A percentile compares a stretch with the other conserved stretches of the same genome.
Evolutionary conservation across 352 stramenopile genomes (phyloP).

Genomic region (Globisporangium solare): DNA sequence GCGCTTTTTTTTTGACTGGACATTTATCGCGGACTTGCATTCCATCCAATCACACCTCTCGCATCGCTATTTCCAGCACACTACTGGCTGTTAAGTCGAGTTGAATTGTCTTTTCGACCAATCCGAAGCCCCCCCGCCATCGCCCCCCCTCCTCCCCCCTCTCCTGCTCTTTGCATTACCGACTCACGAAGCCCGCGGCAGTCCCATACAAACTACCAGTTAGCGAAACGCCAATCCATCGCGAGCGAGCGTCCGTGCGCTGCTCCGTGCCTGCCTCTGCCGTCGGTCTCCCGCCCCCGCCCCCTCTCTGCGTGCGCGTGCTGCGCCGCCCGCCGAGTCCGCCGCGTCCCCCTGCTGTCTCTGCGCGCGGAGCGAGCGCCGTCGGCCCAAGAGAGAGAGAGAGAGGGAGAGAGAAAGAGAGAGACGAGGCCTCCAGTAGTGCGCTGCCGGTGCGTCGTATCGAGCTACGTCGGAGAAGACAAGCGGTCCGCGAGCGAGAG

Average conservation of each 20-base stretch:
- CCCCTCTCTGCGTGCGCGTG: not conserved
- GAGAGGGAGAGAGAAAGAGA: no score
- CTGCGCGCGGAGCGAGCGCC: not conserved
- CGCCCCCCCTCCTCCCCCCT: no score
- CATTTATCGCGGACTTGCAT: conserved; percentile 2
- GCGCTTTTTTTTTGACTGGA: conserved; percentile 8
- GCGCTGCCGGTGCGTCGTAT: no score
- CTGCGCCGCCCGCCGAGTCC: no score
- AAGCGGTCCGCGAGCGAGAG: no score
- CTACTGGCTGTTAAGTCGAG: not conserved
- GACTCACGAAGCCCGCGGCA: not conserved
- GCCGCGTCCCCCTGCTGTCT: not conserved
- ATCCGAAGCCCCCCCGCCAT: not conserved
- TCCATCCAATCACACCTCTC: conserved; percentile 3
- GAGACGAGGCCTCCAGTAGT: no score
- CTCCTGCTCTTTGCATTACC: not conserved
- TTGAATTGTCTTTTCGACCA: conserved; percentile 1
- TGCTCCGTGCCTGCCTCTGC: no score
- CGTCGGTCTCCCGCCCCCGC: no score
- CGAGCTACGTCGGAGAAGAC: no score
- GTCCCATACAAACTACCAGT: conserved; percentile 1
- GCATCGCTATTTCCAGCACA: not conserved
- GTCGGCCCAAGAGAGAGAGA: no score
- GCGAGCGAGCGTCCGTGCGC: no score
- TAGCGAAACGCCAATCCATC: not conserved